phyloP scores from a whole-genome alignment of 768 basidiomycete species.

The Leccinum uliginosum region DNA sequence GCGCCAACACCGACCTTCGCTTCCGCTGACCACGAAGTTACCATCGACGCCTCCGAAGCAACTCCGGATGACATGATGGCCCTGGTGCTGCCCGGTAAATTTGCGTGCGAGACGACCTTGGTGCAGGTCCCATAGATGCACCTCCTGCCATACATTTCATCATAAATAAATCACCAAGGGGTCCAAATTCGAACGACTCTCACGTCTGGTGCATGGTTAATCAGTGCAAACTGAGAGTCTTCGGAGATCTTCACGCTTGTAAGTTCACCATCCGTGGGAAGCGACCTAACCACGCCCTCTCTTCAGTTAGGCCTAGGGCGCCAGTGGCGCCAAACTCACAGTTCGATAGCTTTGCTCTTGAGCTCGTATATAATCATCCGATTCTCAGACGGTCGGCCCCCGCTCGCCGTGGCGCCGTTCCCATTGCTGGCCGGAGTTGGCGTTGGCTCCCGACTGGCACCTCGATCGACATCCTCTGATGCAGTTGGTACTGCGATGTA shows the following conservation, averaged over 20 bases:
- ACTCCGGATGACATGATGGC: slow-evolving; percentile 81
- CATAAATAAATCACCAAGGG: slow-evolving; percentile 5
- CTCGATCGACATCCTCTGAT: slow-evolving; percentile 20
- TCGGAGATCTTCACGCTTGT: slow-evolving; percentile 84
- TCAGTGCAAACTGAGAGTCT: slow-evolving; percentile 81
- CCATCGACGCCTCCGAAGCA: slow-evolving; percentile 90
- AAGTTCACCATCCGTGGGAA: slow-evolving; percentile 70
- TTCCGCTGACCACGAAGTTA: slow-evolving; percentile 89
- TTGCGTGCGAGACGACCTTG: slow-evolving; percentile 67
- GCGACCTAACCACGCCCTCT: slow-evolving; percentile 41
- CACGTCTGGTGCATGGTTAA: slow-evolving; percentile 86
- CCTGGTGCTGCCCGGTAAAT: slow-evolving; percentile 83
- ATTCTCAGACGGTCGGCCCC: slow-evolving; percentile 42
- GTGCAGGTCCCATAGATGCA: slow-evolving; percentile 81
- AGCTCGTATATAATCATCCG: slow-evolving; percentile 78
- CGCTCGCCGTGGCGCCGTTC: slow-evolving; percentile 32
- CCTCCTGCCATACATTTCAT: slow-evolving; percentile 54
- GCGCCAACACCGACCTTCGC: slow-evolving; percentile 68
- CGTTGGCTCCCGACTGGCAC: slow-evolving; percentile 33
- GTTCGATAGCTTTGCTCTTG: slow-evolving; percentile 57
- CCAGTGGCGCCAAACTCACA: slow-evolving; percentile 45
- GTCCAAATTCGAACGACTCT: slow-evolving; percentile 27
- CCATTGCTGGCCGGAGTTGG: slow-evolving; percentile 31
- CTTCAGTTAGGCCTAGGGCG: slow-evolving; percentile 7
- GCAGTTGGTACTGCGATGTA: slow-evolving; percentile 27